A percentile compares a stretch with the other conserved stretches of the same genome.
phyloP scores from a whole-genome alignment of 2,329 filamentous ascomycete species.

The Phaeophleospora eucalypticola region DNA sequence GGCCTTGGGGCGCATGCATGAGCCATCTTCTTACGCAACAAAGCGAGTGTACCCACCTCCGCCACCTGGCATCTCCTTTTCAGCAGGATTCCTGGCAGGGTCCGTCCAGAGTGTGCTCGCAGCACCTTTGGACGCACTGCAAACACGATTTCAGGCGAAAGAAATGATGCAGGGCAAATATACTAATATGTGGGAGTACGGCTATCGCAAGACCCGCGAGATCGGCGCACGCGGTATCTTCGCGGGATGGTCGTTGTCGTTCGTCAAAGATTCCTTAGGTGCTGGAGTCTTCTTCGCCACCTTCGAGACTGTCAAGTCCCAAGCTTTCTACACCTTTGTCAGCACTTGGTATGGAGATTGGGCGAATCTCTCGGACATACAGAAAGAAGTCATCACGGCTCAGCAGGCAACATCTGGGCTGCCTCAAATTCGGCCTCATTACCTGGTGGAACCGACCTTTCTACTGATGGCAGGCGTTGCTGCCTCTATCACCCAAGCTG shows the following conservation, averaged over 20 bases:
- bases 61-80: conserved; percentile 58
- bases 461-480: conserved; percentile 64
- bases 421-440: conserved; percentile 66
- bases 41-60: conserved; percentile 70
- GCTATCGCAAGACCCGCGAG: conserved; percentile 61
- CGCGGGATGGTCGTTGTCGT: conserved; percentile 65
- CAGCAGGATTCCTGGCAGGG: conserved; percentile 67
- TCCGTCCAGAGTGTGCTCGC: conserved; percentile 66
- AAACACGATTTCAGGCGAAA: conserved; percentile 64
- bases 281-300: conserved; percentile 69
- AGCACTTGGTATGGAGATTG: conserved; percentile 61
- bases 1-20: conserved; percentile 61
- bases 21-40: conserved; percentile 57
- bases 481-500: conserved; percentile 65
- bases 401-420: conserved; percentile 24
- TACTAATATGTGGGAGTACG: conserved; percentile 71
- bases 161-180: conserved; percentile 58
- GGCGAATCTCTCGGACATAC: conserved; percentile 31
- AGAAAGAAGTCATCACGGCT: conserved; percentile 29
- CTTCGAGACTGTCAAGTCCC: conserved; percentile 73
- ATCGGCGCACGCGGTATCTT: conserved; percentile 71
- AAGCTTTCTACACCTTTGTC: conserved; percentile 68
- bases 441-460: conserved; percentile 69
- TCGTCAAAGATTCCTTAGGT: conserved; percentile 66
- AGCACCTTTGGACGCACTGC: conserved; percentile 70